phyloP scores from a whole-genome alignment of 228 moss, liverwort and hornwort genomes.

The Sphagnum fallax region DNA sequence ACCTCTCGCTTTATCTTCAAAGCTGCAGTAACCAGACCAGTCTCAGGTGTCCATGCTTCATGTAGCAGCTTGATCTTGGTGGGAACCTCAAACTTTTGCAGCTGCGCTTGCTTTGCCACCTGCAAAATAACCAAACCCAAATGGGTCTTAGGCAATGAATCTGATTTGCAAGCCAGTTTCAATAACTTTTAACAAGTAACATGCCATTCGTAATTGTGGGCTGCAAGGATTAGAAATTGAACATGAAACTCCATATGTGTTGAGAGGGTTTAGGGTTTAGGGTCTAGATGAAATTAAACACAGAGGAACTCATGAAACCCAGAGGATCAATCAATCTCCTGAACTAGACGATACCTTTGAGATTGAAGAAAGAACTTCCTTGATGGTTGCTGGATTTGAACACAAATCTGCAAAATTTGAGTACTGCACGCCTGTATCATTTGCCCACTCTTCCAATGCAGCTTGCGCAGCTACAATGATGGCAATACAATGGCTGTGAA shows the following conservation, averaged over 20 bases:
- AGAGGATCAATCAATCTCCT: no score
- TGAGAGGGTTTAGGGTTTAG: no score
- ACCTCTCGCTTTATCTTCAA: conserved; percentile 87
- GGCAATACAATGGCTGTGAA: conserved; percentile 78
- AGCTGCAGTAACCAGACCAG: conserved; percentile 88
- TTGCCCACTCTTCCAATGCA: conserved; percentile 76
- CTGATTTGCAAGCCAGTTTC: no score
- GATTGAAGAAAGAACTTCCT: conserved; percentile 64
- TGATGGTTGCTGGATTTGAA: conserved; percentile 52
- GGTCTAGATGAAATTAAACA: no score
- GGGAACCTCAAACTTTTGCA: conserved; percentile 83
- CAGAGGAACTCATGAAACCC: no score
- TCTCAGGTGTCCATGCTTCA: conserved; percentile 91
- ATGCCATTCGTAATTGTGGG: no score
- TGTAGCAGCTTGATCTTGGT: conserved; percentile 74
- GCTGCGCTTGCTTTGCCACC: conserved; percentile 65
- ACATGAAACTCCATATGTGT: no score
- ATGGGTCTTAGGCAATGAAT: no score
- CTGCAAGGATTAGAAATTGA: no score
- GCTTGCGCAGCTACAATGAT: conserved; percentile 64
- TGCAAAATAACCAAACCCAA: conserved; percentile 8
- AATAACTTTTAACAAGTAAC: no score
- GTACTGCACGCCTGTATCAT: conserved; percentile 36
- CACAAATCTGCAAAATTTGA: conserved; percentile 50
- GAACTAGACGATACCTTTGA: conserved; percentile 29